Percentiles rank a stretch among this genome's conserved stretches.
These are phyloP conservation scores for Quaeritorhiza haematococci DNA, from an alignment of 371 early-diverging fungal genomes.

Conservation along the genomic window DNA sequence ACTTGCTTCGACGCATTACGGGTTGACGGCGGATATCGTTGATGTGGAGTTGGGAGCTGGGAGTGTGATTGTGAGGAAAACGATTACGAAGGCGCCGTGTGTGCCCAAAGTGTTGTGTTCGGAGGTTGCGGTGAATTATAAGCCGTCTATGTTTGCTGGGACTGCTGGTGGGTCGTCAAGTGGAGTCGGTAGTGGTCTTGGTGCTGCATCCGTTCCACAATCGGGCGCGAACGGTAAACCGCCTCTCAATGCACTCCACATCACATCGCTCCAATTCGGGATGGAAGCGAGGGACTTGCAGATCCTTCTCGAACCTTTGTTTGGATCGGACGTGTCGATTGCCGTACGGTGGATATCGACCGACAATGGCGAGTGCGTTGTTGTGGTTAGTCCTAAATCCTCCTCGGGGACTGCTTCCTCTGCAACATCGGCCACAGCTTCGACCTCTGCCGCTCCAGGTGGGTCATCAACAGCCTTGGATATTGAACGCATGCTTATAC, in stretches of 20 bases:
- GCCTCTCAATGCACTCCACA: slow-evolving; percentile 20
- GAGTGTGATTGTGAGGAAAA: slow-evolving; percentile 20
- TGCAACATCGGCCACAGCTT: too few relatives aligned
- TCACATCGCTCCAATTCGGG: slow-evolving; percentile 11
- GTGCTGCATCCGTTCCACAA: neutral
- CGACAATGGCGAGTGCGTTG: slow-evolving; percentile 8
- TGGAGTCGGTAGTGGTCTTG: neutral
- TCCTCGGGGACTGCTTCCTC: too few relatives aligned
- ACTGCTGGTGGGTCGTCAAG: neutral
- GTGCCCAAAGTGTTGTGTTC: slow-evolving; percentile 17
- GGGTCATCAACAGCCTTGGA: too few relatives aligned
- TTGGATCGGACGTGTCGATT: slow-evolving; percentile 3
- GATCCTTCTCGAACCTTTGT: slow-evolving; percentile 20
- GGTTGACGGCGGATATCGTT: slow-evolving; percentile 16
- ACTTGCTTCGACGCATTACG: slow-evolving; percentile 24
- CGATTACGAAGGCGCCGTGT: neutral
- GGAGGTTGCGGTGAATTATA: slow-evolving; percentile 9
- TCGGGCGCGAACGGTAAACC: neutral
- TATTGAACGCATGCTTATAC: too few relatives aligned
- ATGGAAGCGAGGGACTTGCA: slow-evolving; percentile 23
- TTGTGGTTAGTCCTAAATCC: too few relatives aligned
- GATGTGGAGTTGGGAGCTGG: slow-evolving; percentile 23
- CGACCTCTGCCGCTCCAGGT: too few relatives aligned
- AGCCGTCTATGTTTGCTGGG: slow-evolving; percentile 7
- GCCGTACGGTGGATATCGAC: slow-evolving; percentile 5